Base-by-base conservation (phyloP, 495 filamentous ascomycete species). In the Chaetomidium leptoderma region DNA sequence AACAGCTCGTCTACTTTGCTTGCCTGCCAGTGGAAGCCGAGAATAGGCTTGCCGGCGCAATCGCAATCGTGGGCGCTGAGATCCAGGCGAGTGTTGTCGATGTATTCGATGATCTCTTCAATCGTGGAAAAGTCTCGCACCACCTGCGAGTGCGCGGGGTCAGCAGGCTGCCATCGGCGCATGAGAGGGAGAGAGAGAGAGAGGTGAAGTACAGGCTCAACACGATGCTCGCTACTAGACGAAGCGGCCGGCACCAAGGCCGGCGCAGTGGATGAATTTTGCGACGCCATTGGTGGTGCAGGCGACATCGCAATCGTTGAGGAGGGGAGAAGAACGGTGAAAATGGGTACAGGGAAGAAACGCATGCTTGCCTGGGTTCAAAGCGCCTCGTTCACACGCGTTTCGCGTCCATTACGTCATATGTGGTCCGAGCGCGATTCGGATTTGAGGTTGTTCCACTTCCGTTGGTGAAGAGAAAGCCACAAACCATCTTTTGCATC, bases 1-100 rank as follows among this genome's bases (percentile, higher is more conserved):
- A 23, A 27, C 21, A 59, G 32, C 26, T 47, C 16, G 17, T 32
- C 21, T 4, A 48, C 40, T 14, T 35, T 8, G 57, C 52, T 51
- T 11, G 50, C 50, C 42, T 43, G 42, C 24, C 50, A 54, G 33
- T 52, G 57, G 47, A 59, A 51, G 50, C 43, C 35, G 44, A 59
- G 13, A 35, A 48, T 54, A 23, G 50, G 42, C 43, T 59, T 43
- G 23, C 21, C 54, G 27, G 32, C 57, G 24, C 17, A 3, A 23
- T 44, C n/a, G n/a, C n/a, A n/a, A n/a, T n/a, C n/a, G n/a, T n/a
- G n/a, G n/a, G n/a, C n/a, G n/a, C n/a, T n/a, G n/a, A n/a, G n/a
- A n/a, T n/a, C n/a, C n/a, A n/a, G 50, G 43, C 48, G 57, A 24
- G 50, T 26, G 57, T 19, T 45, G 10, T 43, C 44, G 33, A 59